Conservation (phyloP, 2,329 filamentous ascomycete species). For the Alternaria arbusti region DNA sequence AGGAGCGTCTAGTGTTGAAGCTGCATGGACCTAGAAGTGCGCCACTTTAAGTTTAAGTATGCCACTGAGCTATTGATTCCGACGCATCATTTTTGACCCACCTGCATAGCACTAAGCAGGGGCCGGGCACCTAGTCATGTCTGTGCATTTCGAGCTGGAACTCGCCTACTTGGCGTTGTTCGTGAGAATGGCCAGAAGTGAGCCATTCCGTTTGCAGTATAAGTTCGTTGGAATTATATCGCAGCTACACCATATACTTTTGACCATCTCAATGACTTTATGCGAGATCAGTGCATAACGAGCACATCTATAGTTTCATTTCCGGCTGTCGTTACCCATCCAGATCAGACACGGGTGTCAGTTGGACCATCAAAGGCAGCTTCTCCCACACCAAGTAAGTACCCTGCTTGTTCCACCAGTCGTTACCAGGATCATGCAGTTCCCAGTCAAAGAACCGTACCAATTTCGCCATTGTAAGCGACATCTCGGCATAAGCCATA, state of each 20-base stretch:
- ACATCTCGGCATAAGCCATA: background rate
- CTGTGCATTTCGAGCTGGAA: background rate
- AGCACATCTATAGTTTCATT: no score
- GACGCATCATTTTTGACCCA: background rate
- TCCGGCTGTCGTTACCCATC: background rate
- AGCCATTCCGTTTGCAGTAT: background rate
- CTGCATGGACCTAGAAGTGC: background rate
- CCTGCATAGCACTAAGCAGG: conserved; percentile 2
- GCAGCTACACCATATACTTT: no score
- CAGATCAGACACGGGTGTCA: conserved; percentile 1
- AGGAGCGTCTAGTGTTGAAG: no score
- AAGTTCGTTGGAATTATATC: no score
- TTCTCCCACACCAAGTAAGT: conserved; percentile 13
- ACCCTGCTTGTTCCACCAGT: conserved; percentile 3
- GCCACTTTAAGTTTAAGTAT: background rate
- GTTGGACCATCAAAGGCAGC: background rate
- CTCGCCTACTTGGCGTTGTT: background rate
- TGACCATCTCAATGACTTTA: no score
- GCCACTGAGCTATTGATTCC: background rate
- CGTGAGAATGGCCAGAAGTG: background rate
- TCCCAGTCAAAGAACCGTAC: conserved; percentile 5
- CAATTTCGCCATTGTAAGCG: background rate
- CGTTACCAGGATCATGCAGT: background rate
- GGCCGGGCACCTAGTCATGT: background rate
- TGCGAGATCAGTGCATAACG: no score